Conservation (phyloP, 2,329 filamentous ascomycete species). For the Aaosphaeria pasadenensis region DNA sequence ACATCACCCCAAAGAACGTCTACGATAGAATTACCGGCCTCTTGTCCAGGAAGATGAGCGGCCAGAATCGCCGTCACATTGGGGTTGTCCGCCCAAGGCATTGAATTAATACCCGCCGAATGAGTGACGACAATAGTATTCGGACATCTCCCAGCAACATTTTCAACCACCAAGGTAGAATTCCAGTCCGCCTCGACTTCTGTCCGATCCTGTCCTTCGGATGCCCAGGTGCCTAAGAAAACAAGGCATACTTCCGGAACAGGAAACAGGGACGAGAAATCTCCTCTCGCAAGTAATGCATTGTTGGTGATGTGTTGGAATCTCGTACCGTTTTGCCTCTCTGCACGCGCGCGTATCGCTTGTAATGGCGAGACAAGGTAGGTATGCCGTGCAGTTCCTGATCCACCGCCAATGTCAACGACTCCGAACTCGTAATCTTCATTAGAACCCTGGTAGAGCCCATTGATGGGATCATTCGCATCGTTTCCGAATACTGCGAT, state of each 20-base stretch:
- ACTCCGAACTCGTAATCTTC: constrained; percentile 41
- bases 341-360: constrained; percentile 29
- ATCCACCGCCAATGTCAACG: constrained; percentile 41
- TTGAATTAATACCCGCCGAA: constrained; percentile 36
- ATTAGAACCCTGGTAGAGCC: constrained; percentile 42
- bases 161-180: constrained; percentile 37
- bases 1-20: constrained; percentile 66
- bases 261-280: constrained; percentile 22
- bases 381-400: constrained; percentile 40
- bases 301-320: constrained; percentile 47
- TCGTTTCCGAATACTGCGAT: constrained; percentile 51
- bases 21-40: constrained; percentile 36
- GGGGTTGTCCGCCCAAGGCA: constrained; percentile 39
- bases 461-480: constrained; percentile 48
- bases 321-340: constrained; percentile 25
- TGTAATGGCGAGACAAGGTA: constrained; percentile 42
- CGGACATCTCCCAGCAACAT: constrained; percentile 41
- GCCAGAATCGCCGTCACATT: constrained; percentile 41
- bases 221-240: constrained; percentile 55
- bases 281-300: constrained; percentile 24
- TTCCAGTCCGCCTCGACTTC: constrained; percentile 43
- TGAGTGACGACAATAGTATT: constrained; percentile 52
- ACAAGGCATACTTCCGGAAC: constrained; percentile 49
- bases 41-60: constrained; percentile 40
- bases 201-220: constrained; percentile 42